Conservation (phyloP, 106 monocot genomes). For the Xerophyta viscosa region DNA sequence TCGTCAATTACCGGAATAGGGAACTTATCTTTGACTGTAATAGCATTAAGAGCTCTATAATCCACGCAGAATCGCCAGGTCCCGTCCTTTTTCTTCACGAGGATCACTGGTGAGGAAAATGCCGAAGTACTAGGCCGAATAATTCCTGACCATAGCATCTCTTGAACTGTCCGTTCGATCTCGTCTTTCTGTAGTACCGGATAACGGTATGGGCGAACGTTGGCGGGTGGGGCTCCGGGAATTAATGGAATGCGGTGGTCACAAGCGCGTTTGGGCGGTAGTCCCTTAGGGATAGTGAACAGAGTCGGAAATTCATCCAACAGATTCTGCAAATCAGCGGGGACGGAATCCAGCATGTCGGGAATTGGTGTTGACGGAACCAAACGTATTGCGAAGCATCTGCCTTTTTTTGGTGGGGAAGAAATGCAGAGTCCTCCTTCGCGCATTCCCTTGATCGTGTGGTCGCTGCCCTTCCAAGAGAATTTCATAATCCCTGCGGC, state of each 20-base stretch:
- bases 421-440: too few relatives aligned
- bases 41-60: not conserved
- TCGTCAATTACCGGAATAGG: conserved; percentile 11
- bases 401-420: too few relatives aligned
- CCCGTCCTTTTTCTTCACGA: conserved; percentile 6
- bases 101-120: not conserved
- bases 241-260: not conserved
- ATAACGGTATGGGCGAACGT: not conserved
- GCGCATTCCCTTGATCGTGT: too few relatives aligned
- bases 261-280: not conserved
- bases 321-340: not conserved
- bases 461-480: not conserved
- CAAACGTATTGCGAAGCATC: too few relatives aligned
- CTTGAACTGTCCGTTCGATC: not conserved
- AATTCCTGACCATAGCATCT: not conserved
- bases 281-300: not conserved
- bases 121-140: not conserved
- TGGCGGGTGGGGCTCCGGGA: not conserved
- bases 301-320: not conserved
- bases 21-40: conserved; percentile 7
- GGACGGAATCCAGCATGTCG: too few relatives aligned
- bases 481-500: not conserved
- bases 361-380: too few relatives aligned
- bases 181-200: not conserved
- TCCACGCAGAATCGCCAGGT: conserved; percentile 5